Percentiles rank a stretch among this genome's conserved stretches.
Evolutionary conservation across 2,329 filamentous ascomycete genomes (phyloP).

Genomic region (Claviceps pazoutovae): DNA sequence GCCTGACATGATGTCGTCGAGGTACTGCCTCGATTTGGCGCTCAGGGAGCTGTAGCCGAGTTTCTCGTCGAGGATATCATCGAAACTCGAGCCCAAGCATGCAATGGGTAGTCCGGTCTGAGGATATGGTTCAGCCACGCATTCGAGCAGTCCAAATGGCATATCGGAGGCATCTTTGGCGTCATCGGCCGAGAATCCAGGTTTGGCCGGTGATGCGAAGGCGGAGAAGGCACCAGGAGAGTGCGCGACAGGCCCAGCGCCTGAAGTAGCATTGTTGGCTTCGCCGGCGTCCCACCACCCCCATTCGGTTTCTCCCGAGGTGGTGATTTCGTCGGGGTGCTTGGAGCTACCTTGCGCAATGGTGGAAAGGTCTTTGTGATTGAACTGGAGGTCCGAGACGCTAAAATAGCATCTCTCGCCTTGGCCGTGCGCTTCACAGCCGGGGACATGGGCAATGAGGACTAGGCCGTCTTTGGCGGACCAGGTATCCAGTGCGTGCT

Average conservation of each 20-base stretch:
- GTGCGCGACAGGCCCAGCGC: background rate
- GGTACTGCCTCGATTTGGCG: constrained; percentile 6
- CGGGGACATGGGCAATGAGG: constrained; percentile 13
- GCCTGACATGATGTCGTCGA: background rate
- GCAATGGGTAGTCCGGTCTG: constrained; percentile 2
- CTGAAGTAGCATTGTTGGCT: background rate
- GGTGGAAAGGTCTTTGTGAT: constrained; percentile 6
- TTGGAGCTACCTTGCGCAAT: constrained; percentile 10
- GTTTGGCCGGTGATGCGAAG: background rate
- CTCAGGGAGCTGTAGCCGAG: constrained; percentile 4
- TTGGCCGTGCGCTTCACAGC: constrained; percentile 14
- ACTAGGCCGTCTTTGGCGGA: constrained; percentile 9
- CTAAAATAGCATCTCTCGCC: constrained; percentile 19
- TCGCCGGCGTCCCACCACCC: constrained; percentile 12
- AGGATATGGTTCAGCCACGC: background rate
- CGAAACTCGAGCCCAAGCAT: constrained; percentile 3
- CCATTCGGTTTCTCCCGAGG: constrained; percentile 13
- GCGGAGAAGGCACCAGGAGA: background rate
- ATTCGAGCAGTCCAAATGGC: background rate
- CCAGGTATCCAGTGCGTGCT: constrained; percentile 13
- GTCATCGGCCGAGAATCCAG: background rate
- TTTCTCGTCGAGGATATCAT: constrained; percentile 1
- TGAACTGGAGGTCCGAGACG: constrained; percentile 9
- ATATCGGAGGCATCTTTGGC: background rate
- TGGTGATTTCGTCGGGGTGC: constrained; percentile 12